Base-by-base conservation (phyloP, 1,139 yeast genomes). In the Spathaspora jeffriesii region DNA sequence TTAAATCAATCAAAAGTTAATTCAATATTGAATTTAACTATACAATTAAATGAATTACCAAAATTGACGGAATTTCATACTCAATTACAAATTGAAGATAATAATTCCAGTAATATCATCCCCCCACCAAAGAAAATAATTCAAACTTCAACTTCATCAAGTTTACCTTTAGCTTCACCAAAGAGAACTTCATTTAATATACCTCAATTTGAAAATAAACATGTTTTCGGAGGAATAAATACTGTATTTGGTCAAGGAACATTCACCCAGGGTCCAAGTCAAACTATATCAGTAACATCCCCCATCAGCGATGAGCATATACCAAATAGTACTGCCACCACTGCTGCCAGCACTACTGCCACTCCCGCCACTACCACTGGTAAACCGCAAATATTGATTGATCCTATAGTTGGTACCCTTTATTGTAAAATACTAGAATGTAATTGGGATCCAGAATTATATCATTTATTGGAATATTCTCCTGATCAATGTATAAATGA, bases 1-100 rank as follows among this genome's bases (percentile, higher is more conserved):
- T 69, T 92, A 42, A 85, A 85, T 55, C 80, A 88, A 32, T 85
- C 96, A 10, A 89, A 89, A 56, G 84, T 92, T 20, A 92, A 93
- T 63, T 85, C 96, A 5, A 85, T 91, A 40, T 66, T 89, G 40
- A 83, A 79, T 47, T 49, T 79, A 49, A 68, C 77, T 1, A 59
- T 76, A 7, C 65, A 59, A 13, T 57, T 73, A 70, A 47, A 67
- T 65, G 62, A 73, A 76, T 54, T 78, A 61, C 61, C 76, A 64
- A 63, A 76, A 56, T 55, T 75, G 48, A 61, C 58, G 39, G 78
- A 73, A 42, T 74, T 73, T 61, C 76, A 69, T 53, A 73, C 79
- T 13, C 75, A 66, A 49, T 58, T 73, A 39, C 71, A 67, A 43
- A 63, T 73, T 13, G 61, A 60, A 40, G 78, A 73, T 49, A 51